Evolutionary conservation across 1,284 basidiomycete genomes (phyloP).

Genomic region (Porodaedalea pini): DNA sequence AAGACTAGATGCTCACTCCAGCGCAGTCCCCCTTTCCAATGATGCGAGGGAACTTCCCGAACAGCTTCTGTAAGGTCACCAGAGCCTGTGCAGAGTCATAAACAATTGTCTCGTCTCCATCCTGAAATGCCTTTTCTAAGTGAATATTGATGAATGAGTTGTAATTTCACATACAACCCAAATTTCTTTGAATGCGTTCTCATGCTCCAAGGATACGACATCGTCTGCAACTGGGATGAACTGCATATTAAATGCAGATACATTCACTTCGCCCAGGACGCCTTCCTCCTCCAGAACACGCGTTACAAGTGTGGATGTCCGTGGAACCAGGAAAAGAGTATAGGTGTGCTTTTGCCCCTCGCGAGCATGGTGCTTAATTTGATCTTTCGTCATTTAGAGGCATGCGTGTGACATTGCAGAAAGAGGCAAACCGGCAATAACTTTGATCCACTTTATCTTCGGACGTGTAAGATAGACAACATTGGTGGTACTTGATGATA

Average conservation of each 20-base stretch:
- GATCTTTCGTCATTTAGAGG: slow-evolving; percentile 51
- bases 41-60: slow-evolving; percentile 89
- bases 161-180: slow-evolving; percentile 63
- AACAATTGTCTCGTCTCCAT: slow-evolving; percentile 90
- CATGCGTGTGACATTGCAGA: not conserved
- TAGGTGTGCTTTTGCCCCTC: slow-evolving; percentile 77
- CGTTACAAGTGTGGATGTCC: slow-evolving; percentile 81
- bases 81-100: slow-evolving; percentile 89
- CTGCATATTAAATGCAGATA: slow-evolving; percentile 86
- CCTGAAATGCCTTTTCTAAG: slow-evolving; percentile 41
- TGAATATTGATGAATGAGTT: not conserved
- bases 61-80: slow-evolving; percentile 80
- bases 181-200: slow-evolving; percentile 78
- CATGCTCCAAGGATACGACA: slow-evolving; percentile 83
- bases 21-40: slow-evolving; percentile 93
- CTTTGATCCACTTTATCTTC: slow-evolving; percentile 79
- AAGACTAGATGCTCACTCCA: slow-evolving; percentile 51
- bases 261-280: slow-evolving; percentile 83
- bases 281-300: slow-evolving; percentile 88
- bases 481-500: slow-evolving; percentile 82
- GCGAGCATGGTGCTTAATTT: slow-evolving; percentile 74
- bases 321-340: slow-evolving; percentile 87
- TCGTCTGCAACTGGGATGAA: slow-evolving; percentile 93
- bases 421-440: slow-evolving; percentile 77
- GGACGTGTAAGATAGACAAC: slow-evolving; percentile 94